phyloP scores from a whole-genome alignment of 1,284 basidiomycete genomes.

The Xerocomus nothofagi region DNA sequence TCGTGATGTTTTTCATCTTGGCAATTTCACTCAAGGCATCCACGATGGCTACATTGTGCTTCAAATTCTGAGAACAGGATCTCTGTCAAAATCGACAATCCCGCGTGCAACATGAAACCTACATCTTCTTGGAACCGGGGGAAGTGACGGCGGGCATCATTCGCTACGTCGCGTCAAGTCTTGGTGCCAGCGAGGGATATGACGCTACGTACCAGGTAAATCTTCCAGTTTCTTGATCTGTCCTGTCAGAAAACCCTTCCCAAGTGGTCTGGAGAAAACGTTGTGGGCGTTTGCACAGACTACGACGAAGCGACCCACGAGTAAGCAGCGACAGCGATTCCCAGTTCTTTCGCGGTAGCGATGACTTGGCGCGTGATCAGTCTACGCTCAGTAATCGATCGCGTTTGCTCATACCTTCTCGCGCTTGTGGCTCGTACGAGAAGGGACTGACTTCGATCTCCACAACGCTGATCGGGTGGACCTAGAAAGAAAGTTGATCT shows the following conservation, averaged over 20 bases:
- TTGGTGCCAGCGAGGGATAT: not conserved
- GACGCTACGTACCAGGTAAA: slow-evolving; percentile 31
- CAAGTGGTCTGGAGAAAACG: slow-evolving; percentile 46
- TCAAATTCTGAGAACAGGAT: slow-evolving; percentile 38
- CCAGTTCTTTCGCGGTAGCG: slow-evolving; percentile 43
- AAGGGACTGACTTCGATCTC: slow-evolving; percentile 57
- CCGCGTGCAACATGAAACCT: not conserved
- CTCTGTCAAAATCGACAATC: not conserved
- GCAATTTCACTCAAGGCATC: slow-evolving; percentile 47
- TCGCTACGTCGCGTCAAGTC: slow-evolving; percentile 13
- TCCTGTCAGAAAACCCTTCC: slow-evolving; percentile 58
- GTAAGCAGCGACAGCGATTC: slow-evolving; percentile 56
- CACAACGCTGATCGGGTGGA: slow-evolving; percentile 46
- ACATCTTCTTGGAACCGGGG: slow-evolving; percentile 34
- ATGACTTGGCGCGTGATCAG: slow-evolving; percentile 39
- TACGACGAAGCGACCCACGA: slow-evolving; percentile 33
- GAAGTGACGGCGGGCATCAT: slow-evolving; percentile 24
- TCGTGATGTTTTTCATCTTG: slow-evolving; percentile 45
- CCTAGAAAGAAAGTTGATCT: slow-evolving; percentile 24
- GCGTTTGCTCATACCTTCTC: slow-evolving; percentile 29
- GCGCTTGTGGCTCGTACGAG: slow-evolving; percentile 45
- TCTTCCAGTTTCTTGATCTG: slow-evolving; percentile 48
- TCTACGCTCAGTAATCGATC: not conserved
- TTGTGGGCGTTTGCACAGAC: not conserved
- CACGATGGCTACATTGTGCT: slow-evolving; percentile 55